Conservation (phyloP, 192 early-diverging fungal species). For the Endogone sp. region DNA sequence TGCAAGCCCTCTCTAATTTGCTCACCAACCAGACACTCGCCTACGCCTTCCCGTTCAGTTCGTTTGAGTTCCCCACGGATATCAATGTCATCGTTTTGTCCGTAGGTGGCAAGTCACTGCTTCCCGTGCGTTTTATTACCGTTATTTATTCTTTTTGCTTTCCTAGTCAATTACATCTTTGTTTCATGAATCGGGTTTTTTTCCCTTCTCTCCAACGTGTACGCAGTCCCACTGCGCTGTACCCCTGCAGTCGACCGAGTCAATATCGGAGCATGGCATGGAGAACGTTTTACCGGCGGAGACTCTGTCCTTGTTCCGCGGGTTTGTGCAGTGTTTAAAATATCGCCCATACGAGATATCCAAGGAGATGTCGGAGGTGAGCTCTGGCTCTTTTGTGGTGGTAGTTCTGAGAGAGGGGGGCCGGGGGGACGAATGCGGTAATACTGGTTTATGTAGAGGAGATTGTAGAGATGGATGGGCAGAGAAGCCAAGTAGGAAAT, state of each 20-base stretch:
- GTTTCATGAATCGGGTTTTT: too few species aligned
- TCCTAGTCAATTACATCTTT: too few species aligned
- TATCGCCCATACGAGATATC: slow-evolving; percentile 54
- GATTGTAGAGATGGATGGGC: too few species aligned
- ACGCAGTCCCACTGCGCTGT: slow-evolving; percentile 13
- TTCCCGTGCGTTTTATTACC: slow-evolving; percentile 61
- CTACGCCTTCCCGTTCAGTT: slow-evolving; percentile 69
- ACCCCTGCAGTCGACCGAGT: slow-evolving; percentile 12
- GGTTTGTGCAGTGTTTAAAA: slow-evolving; percentile 51
- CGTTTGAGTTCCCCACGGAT: slow-evolving; percentile 66
- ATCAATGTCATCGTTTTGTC: slow-evolving; percentile 62
- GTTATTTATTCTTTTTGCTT: too few species aligned
- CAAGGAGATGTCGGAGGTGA: slow-evolving; percentile 55
- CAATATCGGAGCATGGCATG: slow-evolving; percentile 21
- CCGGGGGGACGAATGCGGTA: too few species aligned
- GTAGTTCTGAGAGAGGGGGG: neutral
- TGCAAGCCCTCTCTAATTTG: slow-evolving; percentile 59
- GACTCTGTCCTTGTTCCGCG: slow-evolving; percentile 41
- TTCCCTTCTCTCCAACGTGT: too few species aligned
- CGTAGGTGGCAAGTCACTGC: slow-evolving; percentile 55
- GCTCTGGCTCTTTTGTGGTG: neutral
- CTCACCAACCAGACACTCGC: slow-evolving; percentile 58
- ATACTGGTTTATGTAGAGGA: too few species aligned
- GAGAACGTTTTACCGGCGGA: slow-evolving; percentile 24
- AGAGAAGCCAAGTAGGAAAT: too few species aligned